Evolutionary conservation across 768 basidiomycete species (phyloP).

Genomic region (Podaxis carcinomalis): DNA sequence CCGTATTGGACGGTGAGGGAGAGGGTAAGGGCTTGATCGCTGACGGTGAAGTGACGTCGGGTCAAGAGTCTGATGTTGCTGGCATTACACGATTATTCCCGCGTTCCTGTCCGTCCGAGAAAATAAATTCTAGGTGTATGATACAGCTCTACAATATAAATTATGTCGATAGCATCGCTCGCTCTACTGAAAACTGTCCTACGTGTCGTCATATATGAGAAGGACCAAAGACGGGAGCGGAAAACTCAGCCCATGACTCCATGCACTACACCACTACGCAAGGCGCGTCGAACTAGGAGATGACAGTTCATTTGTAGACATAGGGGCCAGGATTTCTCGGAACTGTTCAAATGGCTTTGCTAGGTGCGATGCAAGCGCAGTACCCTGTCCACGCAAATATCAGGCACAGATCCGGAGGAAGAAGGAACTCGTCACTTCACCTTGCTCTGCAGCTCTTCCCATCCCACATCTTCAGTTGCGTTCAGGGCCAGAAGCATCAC

Average conservation of each 20-base stretch:
- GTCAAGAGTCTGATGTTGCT: background rate
- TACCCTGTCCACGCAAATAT: slow-evolving; percentile 29
- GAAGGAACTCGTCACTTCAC: slow-evolving; percentile 28
- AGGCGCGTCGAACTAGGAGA: slow-evolving; percentile 18
- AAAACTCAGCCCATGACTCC: background rate
- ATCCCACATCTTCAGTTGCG: slow-evolving; percentile 54
- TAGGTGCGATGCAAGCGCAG: slow-evolving; percentile 37
- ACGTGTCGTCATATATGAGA: background rate
- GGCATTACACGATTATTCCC: slow-evolving; percentile 17
- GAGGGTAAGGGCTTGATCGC: background rate
- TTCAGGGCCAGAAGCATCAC: slow-evolving; percentile 70
- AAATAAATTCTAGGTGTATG: slow-evolving; percentile 2
- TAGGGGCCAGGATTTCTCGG: slow-evolving; percentile 30
- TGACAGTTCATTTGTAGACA: slow-evolving; percentile 16
- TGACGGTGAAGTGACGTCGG: slow-evolving; percentile 10
- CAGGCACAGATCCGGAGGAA: slow-evolving; percentile 4
- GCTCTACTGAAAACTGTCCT: background rate
- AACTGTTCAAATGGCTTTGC: slow-evolving; percentile 41
- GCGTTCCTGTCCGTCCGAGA: slow-evolving; percentile 7
- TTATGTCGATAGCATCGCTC: background rate
- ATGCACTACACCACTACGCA: background rate
- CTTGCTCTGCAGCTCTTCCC: slow-evolving; percentile 62
- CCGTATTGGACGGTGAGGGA: background rate
- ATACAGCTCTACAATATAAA: slow-evolving; percentile 13
- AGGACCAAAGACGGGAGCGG: background rate